phyloP scores from a whole-genome alignment of 306 rosid genomes.

The Casuarina cunninghamiana region DNA sequence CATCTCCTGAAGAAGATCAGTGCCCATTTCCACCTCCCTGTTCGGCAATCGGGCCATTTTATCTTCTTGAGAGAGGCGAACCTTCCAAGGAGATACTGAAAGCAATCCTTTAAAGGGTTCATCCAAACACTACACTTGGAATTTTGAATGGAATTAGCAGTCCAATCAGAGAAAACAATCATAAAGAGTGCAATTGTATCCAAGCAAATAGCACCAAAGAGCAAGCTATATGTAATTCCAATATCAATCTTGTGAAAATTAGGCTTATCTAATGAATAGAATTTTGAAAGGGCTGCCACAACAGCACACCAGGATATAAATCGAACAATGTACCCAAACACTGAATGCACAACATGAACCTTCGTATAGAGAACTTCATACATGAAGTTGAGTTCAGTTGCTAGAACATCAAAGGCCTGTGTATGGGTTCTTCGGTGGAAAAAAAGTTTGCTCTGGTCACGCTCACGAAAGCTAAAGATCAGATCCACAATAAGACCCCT shows the following conservation, averaged over 20 bases:
- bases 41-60: background rate
- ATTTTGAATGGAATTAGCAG: background rate
- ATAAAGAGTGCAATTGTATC: constrained; percentile 27
- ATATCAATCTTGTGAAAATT: constrained; percentile 25
- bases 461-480: constrained; percentile 25
- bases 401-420: constrained; percentile 22
- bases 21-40: background rate
- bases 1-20: constrained; percentile 32
- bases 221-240: constrained; percentile 31
- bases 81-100: background rate
- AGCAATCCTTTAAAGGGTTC: accelerated
- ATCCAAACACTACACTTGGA: background rate
- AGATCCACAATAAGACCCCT: constrained; percentile 37
- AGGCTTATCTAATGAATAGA: constrained; percentile 11
- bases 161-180: constrained; percentile 33
- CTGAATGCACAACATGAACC: constrained; percentile 21
- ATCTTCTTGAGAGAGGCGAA: constrained; percentile 15
- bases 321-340: background rate
- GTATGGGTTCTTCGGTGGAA: background rate
- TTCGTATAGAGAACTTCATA: constrained; percentile 44
- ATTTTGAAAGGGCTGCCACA: constrained; percentile 3
- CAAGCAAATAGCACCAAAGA: constrained; percentile 38
- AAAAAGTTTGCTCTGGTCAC: constrained; percentile 26
- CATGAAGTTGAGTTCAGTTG: constrained; percentile 34
- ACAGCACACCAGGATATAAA: constrained; percentile 6